Evolutionary conservation across 352 stramenopile species (phyloP).

Genomic region (Phytophthora hibernalis): DNA sequence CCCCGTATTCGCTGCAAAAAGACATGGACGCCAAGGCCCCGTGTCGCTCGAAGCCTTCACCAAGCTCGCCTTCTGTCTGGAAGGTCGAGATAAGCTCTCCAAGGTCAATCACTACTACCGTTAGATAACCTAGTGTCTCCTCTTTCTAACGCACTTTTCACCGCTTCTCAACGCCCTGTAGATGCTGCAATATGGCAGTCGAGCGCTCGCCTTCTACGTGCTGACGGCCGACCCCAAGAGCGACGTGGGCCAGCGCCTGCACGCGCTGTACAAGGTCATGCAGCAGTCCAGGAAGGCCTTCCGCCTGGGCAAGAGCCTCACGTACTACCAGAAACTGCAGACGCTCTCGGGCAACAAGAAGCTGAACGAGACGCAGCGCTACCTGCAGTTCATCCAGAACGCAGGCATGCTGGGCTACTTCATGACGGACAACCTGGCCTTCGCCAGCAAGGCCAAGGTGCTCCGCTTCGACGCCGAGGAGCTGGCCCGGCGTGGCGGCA

Average conservation of each 20-base stretch:
- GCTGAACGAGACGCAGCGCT: conserved; percentile 51
- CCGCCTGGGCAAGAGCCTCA: conserved; percentile 84
- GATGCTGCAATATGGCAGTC: conserved; percentile 86
- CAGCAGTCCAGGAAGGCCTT: conserved; percentile 88
- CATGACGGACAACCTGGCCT: conserved; percentile 88
- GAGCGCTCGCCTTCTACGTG: conserved; percentile 81
- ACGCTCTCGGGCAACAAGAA: conserved; percentile 64
- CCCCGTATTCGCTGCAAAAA: not conserved
- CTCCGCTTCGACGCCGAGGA: conserved; percentile 71
- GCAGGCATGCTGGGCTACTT: conserved; percentile 88
- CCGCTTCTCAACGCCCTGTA: conserved; percentile 16
- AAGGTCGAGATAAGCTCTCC: conserved; percentile 89
- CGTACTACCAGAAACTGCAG: conserved; percentile 84
- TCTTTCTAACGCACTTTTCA: conserved; percentile 25
- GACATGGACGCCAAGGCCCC: conserved; percentile 52
- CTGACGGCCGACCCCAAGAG: conserved; percentile 85
- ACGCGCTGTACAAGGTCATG: conserved; percentile 82
- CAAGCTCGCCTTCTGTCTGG: conserved; percentile 79
- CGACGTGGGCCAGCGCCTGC: conserved; percentile 73
- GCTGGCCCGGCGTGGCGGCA: conserved; percentile 66
- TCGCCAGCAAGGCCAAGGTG: conserved; percentile 79
- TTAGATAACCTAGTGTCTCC: not conserved
- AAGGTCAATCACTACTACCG: conserved; percentile 56
- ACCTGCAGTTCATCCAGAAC: conserved; percentile 84
- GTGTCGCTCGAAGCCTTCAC: conserved; percentile 68